Evolutionary conservation across 129 eudicot species (phyloP).

Genomic region (Chrysanthemum makinoi): DNA sequence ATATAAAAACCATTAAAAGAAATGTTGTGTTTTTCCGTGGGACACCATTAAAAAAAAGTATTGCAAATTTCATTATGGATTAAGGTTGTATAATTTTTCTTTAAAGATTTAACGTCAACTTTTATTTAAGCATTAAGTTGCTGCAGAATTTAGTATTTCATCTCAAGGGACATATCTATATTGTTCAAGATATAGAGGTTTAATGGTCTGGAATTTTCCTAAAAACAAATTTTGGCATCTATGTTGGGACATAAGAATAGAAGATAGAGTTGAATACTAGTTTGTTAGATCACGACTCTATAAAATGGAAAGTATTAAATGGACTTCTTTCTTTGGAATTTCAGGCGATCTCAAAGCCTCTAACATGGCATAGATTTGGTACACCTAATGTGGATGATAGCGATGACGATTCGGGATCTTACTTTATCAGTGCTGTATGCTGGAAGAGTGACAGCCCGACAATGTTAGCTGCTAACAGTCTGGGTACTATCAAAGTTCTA

Average conservation of each 20-base stretch:
- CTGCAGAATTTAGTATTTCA: not conserved
- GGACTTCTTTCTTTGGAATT: slow-evolving; percentile 20
- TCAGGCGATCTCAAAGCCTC: slow-evolving; percentile 67
- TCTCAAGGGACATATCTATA: not conserved
- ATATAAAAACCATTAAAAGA: no score
- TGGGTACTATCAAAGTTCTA: slow-evolving; percentile 74
- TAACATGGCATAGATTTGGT: slow-evolving; percentile 68
- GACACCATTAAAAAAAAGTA: not conserved
- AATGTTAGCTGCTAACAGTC: slow-evolving; percentile 76
- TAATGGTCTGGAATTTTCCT: not conserved
- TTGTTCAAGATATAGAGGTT: not conserved
- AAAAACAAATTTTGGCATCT: slow-evolving; percentile 2
- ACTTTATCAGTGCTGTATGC: slow-evolving; percentile 83
- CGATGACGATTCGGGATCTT: slow-evolving; percentile 66
- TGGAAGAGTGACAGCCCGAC: slow-evolving; percentile 87
- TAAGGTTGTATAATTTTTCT: not conserved
- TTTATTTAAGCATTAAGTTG: not conserved
- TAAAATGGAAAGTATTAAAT: slow-evolving; percentile 6
- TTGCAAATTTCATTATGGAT: not conserved
- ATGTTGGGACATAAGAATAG: not conserved
- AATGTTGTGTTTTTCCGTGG: no score
- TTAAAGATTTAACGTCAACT: not conserved
- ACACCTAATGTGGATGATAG: slow-evolving; percentile 61
- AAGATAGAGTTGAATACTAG: not conserved
- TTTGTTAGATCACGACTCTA: slow-evolving; percentile 16